Evolutionary conservation across 306 rosid species (phyloP).

Genomic region (Clitoria ternatea): DNA sequence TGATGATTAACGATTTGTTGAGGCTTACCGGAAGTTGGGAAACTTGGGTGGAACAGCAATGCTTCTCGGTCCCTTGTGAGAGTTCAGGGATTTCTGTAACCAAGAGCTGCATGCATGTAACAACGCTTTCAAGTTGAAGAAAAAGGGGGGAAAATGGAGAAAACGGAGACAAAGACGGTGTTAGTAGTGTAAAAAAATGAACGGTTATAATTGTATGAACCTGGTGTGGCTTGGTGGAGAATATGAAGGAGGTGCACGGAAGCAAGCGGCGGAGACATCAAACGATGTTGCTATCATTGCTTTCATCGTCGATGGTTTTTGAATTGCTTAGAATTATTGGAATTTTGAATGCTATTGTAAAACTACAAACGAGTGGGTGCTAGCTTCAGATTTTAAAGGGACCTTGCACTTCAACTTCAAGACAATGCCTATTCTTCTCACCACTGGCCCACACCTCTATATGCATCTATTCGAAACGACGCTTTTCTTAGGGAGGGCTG

Average conservation of each 20-base stretch:
- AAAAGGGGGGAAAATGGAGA: neutral
- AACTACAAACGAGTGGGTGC: constrained; percentile 15
- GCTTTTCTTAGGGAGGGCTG: too few relatives aligned
- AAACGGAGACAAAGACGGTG: neutral
- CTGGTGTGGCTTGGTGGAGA: constrained; percentile 13
- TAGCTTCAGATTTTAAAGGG: too few relatives aligned
- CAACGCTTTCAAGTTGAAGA: neutral
- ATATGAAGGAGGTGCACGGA: constrained; percentile 20
- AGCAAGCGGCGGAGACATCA: constrained; percentile 34
- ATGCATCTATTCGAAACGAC: too few relatives aligned
- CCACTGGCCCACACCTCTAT: neutral
- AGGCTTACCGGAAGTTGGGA: constrained; percentile 31
- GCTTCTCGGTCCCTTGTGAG: neutral
- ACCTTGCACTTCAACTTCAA: too few relatives aligned
- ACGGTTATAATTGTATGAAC: neutral
- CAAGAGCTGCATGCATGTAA: constrained; percentile 30
- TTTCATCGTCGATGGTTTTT: constrained; percentile 11
- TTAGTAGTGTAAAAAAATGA: neutral
- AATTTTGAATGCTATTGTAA: too few relatives aligned
- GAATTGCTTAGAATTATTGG: neutral
- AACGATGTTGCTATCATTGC: constrained; percentile 34
- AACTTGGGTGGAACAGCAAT: neutral
- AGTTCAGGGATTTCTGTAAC: neutral
- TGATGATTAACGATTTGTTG: neutral
- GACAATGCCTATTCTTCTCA: too few relatives aligned